phyloP scores from a whole-genome alignment of 805 yeast genomes.

The Suhomyces faveliae region DNA sequence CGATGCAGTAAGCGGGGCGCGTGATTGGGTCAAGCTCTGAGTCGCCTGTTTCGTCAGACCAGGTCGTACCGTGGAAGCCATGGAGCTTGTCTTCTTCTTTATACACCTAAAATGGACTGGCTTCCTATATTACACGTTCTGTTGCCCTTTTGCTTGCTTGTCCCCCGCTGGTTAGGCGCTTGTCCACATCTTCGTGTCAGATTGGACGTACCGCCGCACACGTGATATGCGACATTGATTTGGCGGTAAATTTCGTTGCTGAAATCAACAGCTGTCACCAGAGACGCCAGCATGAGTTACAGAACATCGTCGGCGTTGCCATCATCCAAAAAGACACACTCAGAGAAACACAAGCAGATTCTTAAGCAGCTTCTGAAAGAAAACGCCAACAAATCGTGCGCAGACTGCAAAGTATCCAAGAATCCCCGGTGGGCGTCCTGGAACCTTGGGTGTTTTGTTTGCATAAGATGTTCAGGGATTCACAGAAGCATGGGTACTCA shows the following conservation, averaged over 20 bases:
- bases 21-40: not conserved
- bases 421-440: constrained; percentile 99
- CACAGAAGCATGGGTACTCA: constrained; percentile 96
- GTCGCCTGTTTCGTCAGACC: not conserved
- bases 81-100: too few species aligned
- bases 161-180: too few species aligned
- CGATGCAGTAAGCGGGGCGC: constrained; percentile 40
- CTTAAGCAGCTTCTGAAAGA: constrained; percentile 75
- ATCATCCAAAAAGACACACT: constrained; percentile 44
- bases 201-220: too few species aligned
- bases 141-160: not conserved
- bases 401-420: constrained; percentile 84
- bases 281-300: constrained; percentile 5
- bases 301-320: constrained; percentile 32
- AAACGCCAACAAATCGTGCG: constrained; percentile 75
- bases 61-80: not conserved
- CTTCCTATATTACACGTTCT: too few species aligned
- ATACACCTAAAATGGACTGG: not conserved
- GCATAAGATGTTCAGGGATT: constrained; percentile 94
- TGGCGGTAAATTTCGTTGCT: not conserved
- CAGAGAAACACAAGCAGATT: constrained; percentile 63
- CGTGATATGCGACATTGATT: not conserved
- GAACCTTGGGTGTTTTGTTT: constrained; percentile 89
- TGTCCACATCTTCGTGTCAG: too few species aligned
- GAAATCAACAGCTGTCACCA: not conserved